A percentile compares a stretch with the other conserved stretches of the same genome.
These are phyloP conservation scores for Aspergillus chevalieri DNA, from an alignment of 2,329 filamentous ascomycete genomes.

Conservation along the genomic window DNA sequence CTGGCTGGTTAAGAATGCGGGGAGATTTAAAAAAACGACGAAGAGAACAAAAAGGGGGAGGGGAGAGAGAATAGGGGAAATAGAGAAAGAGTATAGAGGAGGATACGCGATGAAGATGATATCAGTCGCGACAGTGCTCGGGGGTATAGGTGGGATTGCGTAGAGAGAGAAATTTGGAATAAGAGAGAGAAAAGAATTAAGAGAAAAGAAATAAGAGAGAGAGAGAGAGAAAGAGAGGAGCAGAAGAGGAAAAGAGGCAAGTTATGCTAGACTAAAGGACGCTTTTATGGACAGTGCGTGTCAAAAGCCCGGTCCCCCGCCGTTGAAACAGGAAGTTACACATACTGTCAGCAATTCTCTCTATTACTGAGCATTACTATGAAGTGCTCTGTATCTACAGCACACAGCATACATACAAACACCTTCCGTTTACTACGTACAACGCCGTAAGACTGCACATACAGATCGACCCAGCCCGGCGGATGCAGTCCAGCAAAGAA, in stretches of 20 bases:
- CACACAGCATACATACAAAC: no score
- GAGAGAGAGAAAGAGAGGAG: constrained; percentile 1
- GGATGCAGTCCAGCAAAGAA: no score
- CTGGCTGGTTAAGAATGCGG: constrained; percentile 13
- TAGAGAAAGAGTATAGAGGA: constrained; percentile 1
- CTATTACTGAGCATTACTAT: background rate
- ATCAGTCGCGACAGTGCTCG: background rate
- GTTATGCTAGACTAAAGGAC: constrained; percentile 3
- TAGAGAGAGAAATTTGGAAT: background rate
- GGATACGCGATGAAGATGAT: background rate
- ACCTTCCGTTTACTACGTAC: no score
- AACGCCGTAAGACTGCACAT: no score
- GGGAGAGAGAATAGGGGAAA: constrained; percentile 3
- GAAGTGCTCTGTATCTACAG: background rate
- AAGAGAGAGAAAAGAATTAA: no score
- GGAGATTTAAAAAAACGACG: constrained; percentile 2
- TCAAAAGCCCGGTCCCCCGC: constrained; percentile 3
- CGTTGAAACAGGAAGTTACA: constrained; percentile 1
- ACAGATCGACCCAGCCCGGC: no score
- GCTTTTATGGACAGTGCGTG: constrained; percentile 10
- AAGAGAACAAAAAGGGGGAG: constrained; percentile 2
- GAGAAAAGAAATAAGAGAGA: background rate
- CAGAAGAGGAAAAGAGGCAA: constrained; percentile 1
- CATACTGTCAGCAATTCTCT: background rate
- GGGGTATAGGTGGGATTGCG: background rate